phyloP scores from a whole-genome alignment of 106 monocot genomes.

The Acorus calamus region DNA sequence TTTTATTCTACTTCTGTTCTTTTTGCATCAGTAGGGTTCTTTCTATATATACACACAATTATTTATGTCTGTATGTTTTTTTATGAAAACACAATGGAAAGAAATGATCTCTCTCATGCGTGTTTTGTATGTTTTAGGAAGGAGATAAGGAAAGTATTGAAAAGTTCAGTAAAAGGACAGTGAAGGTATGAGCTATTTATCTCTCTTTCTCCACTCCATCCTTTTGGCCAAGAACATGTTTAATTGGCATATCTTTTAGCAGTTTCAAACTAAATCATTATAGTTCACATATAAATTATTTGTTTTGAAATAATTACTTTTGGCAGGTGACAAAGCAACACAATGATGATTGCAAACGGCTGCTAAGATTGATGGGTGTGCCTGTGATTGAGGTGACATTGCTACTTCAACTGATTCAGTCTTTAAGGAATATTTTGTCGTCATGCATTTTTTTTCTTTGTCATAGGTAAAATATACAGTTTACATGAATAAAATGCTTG shows the following conservation, averaged over 20 bases:
- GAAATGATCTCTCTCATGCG: background rate
- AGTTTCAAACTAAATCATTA: no score
- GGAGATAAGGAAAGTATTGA: slow-evolving; percentile 87
- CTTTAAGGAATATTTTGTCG: background rate
- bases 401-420: background rate
- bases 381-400: slow-evolving; percentile 59
- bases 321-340: slow-evolving; percentile 77
- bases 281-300: no score
- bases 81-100: background rate
- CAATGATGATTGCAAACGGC: slow-evolving; percentile 85
- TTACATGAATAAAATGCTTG: no score
- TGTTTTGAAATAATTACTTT: background rate
- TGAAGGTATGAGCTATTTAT: slow-evolving; percentile 42
- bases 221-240: background rate
- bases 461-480: no score
- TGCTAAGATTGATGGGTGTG: slow-evolving; percentile 84
- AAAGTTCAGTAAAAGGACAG: slow-evolving; percentile 97
- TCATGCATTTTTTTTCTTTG: no score
- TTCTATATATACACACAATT: no score
- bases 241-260: no score
- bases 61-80: background rate
- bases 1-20: no score
- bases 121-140: slow-evolving; percentile 19
- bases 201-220: background rate
- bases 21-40: no score